Base-by-base conservation (phyloP, 352 stramenopile genomes). In the Phytophthora colocasiae region DNA sequence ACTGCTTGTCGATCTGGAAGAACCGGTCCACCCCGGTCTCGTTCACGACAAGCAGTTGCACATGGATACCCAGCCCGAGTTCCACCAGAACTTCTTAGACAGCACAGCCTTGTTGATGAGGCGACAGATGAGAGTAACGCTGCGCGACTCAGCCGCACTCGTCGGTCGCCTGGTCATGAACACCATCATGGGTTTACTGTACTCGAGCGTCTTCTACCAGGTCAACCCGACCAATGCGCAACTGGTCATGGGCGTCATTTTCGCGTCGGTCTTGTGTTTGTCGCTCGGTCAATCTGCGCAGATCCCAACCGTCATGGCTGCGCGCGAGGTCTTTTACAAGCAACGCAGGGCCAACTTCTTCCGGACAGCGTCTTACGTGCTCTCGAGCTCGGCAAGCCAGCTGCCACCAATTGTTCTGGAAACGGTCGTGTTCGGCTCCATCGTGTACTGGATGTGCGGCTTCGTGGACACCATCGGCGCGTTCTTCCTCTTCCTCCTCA, bases 241-340 rank as follows among this genome's bases (percentile, higher is more conserved):
- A n/a, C 12, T 80, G 24, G 59, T 78, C 4, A 61, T 63, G 34
- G 86, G 90, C 26, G 64, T 93, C 39, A 66, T 93, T 11, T 96
- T 94, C 63, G 61, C 81, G 27, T 69, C 71, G n/a, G 54, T 92
- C 8, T 69, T 96, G 27, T 93, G 83, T 47, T 59, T 89, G 9
- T 77, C 69, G 19, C 51, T 96, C 31, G 74, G 74, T 34, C 74
- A 81, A 26, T 79, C 90, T 45, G 40, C 85, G 3, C 66, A 80
- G 34, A 65, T 97, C 26, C 79, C 87, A 10, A 70, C 75, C 6
- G 66, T 91, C 49, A 46, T 75, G 14, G 57, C 59, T 73, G 17
- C 81, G 34, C 79, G 87, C 69, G 90, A 55, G 3, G 55, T 63
- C 14, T 56, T 55, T 6, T 63, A 63, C 55, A 63, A 63, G 24